Evolutionary conservation across 176 grass and related monocot genomes (phyloP).

Genomic region (Ensete ventricosum): DNA sequence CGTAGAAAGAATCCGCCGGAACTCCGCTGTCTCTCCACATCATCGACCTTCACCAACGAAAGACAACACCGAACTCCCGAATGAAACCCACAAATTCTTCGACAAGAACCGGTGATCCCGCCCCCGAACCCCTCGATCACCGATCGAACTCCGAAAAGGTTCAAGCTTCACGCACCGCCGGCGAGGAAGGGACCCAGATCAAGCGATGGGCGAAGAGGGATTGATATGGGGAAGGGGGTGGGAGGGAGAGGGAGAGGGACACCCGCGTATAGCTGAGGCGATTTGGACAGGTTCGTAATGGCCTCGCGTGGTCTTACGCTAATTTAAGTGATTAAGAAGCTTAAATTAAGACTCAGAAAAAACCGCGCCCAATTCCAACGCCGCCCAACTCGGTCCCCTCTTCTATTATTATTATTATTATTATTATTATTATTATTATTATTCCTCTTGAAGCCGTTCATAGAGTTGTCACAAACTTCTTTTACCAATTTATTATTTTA

Average conservation of each 20-base stretch:
- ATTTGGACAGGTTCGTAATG: background rate
- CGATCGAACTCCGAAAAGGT: background rate
- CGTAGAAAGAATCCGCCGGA: slow-evolving; percentile 82
- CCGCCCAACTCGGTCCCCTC: too few species aligned
- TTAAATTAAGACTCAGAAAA: too few species aligned
- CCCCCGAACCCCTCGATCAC: background rate
- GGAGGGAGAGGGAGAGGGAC: background rate
- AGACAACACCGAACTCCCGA: background rate
- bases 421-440: too few species aligned
- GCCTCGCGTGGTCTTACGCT: background rate
- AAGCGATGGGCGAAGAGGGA: background rate
- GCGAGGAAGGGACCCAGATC: background rate
- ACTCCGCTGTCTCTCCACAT: slow-evolving; percentile 61
- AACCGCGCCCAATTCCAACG: too few species aligned
- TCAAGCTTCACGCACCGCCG: background rate
- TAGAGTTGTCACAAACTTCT: too few species aligned
- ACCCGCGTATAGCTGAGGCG: background rate
- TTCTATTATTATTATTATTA: too few species aligned
- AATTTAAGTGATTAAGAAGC: too few species aligned
- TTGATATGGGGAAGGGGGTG: background rate
- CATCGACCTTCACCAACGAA: background rate
- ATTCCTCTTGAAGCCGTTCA: too few species aligned
- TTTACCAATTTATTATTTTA: too few species aligned
- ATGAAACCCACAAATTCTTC: background rate
- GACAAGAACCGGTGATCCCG: background rate